phyloP scores from a whole-genome alignment of 768 basidiomycete genomes.

The Tricholoma saponaceum region DNA sequence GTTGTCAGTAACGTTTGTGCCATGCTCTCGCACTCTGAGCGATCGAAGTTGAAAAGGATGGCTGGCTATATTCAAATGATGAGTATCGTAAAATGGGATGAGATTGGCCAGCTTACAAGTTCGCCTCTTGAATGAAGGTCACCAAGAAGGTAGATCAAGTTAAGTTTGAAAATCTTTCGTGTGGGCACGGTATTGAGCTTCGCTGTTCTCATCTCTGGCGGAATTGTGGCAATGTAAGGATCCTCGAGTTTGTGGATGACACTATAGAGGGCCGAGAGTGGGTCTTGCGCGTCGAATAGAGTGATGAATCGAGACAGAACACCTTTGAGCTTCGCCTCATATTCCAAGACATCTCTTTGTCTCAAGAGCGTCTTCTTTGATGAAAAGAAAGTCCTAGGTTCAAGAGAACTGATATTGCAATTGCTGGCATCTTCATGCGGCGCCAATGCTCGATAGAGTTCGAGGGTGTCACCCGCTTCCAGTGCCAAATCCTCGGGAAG shows the following conservation, averaged over 20 bases:
- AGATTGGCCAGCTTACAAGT: conserved; percentile 38
- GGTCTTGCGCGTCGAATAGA: conserved; percentile 30
- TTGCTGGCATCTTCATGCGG: conserved; percentile 5
- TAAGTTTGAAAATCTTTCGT: conserved; percentile 27
- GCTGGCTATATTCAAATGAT: conserved; percentile 44
- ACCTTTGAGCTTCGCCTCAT: conserved; percentile 51
- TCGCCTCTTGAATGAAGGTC: conserved; percentile 53
- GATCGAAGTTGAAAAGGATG: conserved; percentile 65
- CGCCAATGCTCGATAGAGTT: conserved; percentile 44
- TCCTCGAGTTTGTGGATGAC: conserved; percentile 40
- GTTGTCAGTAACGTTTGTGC: conserved; percentile 29
- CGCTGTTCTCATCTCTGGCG: not conserved
- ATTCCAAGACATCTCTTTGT: conserved; percentile 58
- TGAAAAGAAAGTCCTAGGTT: conserved; percentile 45
- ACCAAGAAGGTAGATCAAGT: conserved; percentile 49
- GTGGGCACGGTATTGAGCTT: conserved; percentile 30
- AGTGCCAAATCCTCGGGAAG: conserved; percentile 63
- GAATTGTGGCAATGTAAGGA: conserved; percentile 16
- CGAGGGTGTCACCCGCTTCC: conserved; percentile 54
- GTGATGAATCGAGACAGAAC: conserved; percentile 33
- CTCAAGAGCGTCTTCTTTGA: conserved; percentile 32
- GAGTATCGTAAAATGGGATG: not conserved
- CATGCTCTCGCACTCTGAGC: conserved; percentile 54
- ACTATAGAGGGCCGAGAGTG: conserved; percentile 26
- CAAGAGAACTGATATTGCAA: conserved; percentile 27